Conservation (phyloP, 208 protist genomes). For the Herpetomonas muscarum region DNA sequence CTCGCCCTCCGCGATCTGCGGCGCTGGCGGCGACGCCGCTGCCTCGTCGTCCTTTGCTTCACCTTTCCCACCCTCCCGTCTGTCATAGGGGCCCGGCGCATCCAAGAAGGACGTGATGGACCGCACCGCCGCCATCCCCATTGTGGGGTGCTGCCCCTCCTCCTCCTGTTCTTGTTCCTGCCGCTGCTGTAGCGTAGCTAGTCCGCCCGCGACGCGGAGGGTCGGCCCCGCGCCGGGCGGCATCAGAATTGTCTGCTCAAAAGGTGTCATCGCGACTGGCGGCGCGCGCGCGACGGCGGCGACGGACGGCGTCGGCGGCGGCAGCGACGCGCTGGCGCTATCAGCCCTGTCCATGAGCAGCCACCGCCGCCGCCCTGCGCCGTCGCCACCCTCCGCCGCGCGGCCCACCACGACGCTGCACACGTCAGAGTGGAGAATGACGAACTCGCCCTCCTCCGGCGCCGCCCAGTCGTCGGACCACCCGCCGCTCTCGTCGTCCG, state of each 20-base stretch:
- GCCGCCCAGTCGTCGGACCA: not conserved
- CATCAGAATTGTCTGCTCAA: slow-evolving; percentile 38
- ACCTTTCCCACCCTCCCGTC: not conserved
- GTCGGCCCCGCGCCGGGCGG: slow-evolving; percentile 21
- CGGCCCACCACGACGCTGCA: not conserved
- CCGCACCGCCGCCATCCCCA: too few relatives aligned
- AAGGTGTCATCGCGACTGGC: not conserved
- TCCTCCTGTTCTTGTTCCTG: slow-evolving; percentile 1
- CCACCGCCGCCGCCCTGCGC: too few relatives aligned
- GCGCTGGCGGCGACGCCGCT: not conserved
- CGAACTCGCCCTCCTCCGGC: not conserved
- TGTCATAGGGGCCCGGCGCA: not conserved
- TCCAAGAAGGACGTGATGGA: not conserved
- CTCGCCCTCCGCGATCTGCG: too few relatives aligned
- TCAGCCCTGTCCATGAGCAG: not conserved
- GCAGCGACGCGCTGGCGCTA: not conserved
- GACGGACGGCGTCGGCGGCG: not conserved
- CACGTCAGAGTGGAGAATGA: not conserved
- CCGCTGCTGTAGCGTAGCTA: not conserved
- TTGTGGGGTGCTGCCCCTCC: too few relatives aligned
- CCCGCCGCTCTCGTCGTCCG: not conserved
- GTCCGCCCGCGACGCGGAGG: slow-evolving; percentile 45
- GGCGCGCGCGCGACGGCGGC: not conserved
- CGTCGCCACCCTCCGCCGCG: not conserved
- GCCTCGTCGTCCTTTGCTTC: not conserved